Conservation (phyloP, 2,329 filamentous ascomycete species). For the Xylariaceae sp. region DNA sequence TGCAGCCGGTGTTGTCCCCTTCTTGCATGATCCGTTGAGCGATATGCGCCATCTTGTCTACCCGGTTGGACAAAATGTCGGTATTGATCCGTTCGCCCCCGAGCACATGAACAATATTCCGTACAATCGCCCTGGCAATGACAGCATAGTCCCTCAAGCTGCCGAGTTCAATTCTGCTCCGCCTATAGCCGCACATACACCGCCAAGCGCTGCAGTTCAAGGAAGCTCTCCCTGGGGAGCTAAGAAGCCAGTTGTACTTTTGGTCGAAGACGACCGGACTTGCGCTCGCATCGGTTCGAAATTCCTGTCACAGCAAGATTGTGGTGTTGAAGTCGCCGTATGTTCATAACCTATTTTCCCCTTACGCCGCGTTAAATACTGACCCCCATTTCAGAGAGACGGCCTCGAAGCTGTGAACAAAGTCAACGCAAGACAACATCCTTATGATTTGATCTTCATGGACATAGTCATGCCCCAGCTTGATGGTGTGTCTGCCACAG, state of each 20-base stretch:
- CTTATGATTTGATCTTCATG: conserved; percentile 73
- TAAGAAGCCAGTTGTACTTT: conserved; percentile 72
- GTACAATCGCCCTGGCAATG: conserved; percentile 68
- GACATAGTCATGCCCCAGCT: conserved; percentile 97
- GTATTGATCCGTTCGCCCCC: conserved; percentile 90
- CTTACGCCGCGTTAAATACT: too few relatives aligned
- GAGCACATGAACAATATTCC: conserved; percentile 94
- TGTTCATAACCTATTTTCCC: conserved; percentile 29
- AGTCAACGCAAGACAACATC: conserved; percentile 51
- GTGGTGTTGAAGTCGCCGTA: conserved; percentile 64
- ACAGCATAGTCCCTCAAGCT: conserved; percentile 39
- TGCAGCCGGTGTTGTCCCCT: conserved; percentile 35
- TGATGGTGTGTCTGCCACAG: conserved; percentile 90
- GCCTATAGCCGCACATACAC: conserved; percentile 33
- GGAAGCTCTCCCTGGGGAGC: conserved; percentile 52
- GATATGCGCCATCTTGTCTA: conserved; percentile 72
- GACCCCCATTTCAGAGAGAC: conserved; percentile 59
- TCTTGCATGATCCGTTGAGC: conserved; percentile 52
- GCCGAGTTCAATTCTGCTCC: conserved; percentile 34
- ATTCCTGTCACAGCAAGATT: conserved; percentile 62
- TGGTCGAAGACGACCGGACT: conserved; percentile 79
- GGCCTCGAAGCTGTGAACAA: conserved; percentile 90
- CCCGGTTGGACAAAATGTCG: conserved; percentile 83
- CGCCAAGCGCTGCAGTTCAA: conserved; percentile 23
- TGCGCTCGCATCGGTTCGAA: conserved; percentile 66